phyloP scores from a whole-genome alignment of 108 stramenopile species.

The Licmophora abbreviata region DNA sequence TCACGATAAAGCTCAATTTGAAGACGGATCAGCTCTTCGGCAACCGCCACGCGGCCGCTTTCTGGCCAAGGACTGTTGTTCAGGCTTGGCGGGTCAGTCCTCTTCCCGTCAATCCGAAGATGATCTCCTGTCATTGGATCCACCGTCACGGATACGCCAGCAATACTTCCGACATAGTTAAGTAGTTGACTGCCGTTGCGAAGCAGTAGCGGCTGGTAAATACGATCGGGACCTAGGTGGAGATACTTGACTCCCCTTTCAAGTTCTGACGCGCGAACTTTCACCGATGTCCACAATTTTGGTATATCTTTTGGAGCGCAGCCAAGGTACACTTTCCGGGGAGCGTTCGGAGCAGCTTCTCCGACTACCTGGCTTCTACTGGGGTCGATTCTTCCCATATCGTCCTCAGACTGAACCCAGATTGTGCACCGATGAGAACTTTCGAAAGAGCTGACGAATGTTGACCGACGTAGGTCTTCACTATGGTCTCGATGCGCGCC shows the following conservation, averaged over 20 bases:
- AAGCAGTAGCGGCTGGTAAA: constrained; percentile 51
- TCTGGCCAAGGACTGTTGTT: too few relatives aligned
- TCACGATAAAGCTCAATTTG: constrained; percentile 77
- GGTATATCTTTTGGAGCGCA: constrained; percentile 49
- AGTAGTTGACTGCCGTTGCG: constrained; percentile 49
- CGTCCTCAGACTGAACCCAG: constrained; percentile 73
- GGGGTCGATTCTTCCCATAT: constrained; percentile 64
- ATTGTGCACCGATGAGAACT: constrained; percentile 55
- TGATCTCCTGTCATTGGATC: constrained; percentile 70
- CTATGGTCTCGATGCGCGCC: constrained; percentile 20
- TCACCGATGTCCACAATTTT: constrained; percentile 48
- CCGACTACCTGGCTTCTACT: constrained; percentile 41
- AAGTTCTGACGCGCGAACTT: constrained; percentile 42
- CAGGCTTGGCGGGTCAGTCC: too few relatives aligned
- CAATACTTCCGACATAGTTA: constrained; percentile 51
- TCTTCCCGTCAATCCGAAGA: constrained; percentile 32
- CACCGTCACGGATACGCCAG: constrained; percentile 42
- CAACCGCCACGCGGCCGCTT: constrained; percentile 31
- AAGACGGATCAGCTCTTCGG: constrained; percentile 62
- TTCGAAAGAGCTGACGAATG: constrained; percentile 69
- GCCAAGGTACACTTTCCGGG: constrained; percentile 63
- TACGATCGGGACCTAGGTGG: constrained; percentile 57
- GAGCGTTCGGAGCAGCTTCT: constrained; percentile 37
- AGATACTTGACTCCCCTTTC: constrained; percentile 63
- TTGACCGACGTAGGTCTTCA: constrained; percentile 45